Evolutionary conservation across 169 alveolate species (phyloP).

Genomic region (Plasmodium sp.): DNA sequence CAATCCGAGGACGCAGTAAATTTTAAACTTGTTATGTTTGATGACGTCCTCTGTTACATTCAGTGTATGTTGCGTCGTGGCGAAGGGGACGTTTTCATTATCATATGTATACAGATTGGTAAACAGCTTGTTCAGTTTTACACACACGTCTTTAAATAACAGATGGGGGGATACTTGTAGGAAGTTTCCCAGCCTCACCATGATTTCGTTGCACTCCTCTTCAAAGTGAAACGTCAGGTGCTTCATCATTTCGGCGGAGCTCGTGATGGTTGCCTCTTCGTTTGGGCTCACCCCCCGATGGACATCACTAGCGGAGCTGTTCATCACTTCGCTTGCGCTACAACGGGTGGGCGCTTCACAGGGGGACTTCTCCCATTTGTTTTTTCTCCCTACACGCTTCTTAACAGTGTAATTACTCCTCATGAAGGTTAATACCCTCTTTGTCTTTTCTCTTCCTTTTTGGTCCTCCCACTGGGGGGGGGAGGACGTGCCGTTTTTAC

Average conservation of each 20-base stretch:
- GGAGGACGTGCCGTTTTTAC: background rate
- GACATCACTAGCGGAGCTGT: background rate
- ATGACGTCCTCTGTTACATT: conserved; percentile 33
- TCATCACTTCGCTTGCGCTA: background rate
- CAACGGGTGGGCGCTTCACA: background rate
- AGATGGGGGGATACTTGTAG: conserved; percentile 56
- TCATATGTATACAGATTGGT: conserved; percentile 66
- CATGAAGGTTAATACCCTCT: background rate
- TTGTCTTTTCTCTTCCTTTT: background rate
- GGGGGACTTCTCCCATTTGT: background rate
- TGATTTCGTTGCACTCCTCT: conserved; percentile 66
- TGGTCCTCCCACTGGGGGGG: background rate
- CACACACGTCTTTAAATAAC: conserved; percentile 64
- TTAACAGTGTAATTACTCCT: background rate
- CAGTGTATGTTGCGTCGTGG: conserved; percentile 47
- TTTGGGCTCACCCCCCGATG: background rate
- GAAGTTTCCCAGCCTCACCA: conserved; percentile 56
- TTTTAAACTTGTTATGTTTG: conserved; percentile 60
- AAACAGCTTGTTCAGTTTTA: conserved; percentile 39
- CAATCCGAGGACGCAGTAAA: conserved; percentile 59
- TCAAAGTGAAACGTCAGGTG: conserved; percentile 36
- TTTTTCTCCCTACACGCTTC: background rate
- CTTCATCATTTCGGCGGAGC: conserved; percentile 18
- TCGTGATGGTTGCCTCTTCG: background rate
- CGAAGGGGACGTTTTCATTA: conserved; percentile 43